These are phyloP conservation scores for Tolypocladium pustulatum DNA, from an alignment of 2,329 filamentous ascomycete species.

Conservation along the genomic window DNA sequence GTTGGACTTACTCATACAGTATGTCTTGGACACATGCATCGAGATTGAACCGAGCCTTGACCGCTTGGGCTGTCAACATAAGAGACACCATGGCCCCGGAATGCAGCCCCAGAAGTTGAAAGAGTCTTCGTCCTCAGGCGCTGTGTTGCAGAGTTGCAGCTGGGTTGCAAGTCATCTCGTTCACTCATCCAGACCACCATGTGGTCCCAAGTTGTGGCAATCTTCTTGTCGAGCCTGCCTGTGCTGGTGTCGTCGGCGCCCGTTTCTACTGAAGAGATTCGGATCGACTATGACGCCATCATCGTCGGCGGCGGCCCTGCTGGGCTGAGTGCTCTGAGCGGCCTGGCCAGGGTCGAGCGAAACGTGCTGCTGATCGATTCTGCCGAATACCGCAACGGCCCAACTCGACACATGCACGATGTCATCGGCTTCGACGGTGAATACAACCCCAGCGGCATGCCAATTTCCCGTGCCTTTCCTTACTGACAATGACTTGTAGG, in stretches of 20 bases:
- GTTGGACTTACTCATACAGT: neutral
- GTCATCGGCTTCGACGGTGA: slow-evolving; percentile 49
- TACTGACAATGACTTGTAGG: slow-evolving; percentile 27
- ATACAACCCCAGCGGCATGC: neutral
- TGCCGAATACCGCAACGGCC: slow-evolving; percentile 44
- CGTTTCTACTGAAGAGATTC: neutral
- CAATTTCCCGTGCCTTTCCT: neutral
- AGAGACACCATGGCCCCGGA: neutral
- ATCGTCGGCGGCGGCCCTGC: slow-evolving; percentile 48
- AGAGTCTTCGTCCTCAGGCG: neutral
- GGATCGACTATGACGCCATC: slow-evolving; percentile 38
- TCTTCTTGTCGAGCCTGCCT: slow-evolving; percentile 6
- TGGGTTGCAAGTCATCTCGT: neutral
- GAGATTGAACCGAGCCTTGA: neutral
- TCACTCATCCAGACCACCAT: neutral
- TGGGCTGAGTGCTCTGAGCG: slow-evolving; percentile 43
- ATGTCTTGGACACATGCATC: neutral
- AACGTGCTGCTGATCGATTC: slow-evolving; percentile 47
- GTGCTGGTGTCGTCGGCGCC: slow-evolving; percentile 8
- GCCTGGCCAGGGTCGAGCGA: slow-evolving; percentile 46
- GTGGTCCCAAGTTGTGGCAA: slow-evolving; percentile 6
- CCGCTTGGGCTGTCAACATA: neutral
- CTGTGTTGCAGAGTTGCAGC: neutral
- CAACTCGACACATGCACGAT: slow-evolving; percentile 50
- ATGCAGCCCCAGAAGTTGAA: neutral